Evolutionary conservation across 495 filamentous ascomycete genomes (phyloP).

Genomic region (Parathielavia appendiculata): DNA sequence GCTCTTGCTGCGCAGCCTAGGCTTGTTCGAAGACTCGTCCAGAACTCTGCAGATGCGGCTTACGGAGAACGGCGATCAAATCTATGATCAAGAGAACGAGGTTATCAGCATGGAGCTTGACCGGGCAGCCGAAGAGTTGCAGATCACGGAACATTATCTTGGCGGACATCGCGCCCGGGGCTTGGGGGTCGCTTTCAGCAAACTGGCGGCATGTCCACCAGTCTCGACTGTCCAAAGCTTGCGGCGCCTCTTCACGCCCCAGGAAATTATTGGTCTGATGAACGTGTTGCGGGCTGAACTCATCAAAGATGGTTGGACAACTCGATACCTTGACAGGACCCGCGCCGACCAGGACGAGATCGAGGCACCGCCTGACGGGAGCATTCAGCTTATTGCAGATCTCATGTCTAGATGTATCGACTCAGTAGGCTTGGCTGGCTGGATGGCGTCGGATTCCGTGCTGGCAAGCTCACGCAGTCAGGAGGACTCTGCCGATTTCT

Average conservation of each 20-base stretch:
- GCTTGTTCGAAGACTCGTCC: slow-evolving; percentile 38
- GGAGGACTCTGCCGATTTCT: slow-evolving; percentile 55
- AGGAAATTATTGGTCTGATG: slow-evolving; percentile 67
- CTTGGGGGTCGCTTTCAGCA: slow-evolving; percentile 51
- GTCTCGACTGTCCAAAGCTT: slow-evolving; percentile 55
- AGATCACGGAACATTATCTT: slow-evolving; percentile 48
- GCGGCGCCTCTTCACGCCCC: slow-evolving; percentile 56
- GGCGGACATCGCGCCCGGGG: slow-evolving; percentile 39
- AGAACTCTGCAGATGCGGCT: slow-evolving; percentile 27
- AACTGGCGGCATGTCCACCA: slow-evolving; percentile 60
- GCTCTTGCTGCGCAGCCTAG: slow-evolving; percentile 48
- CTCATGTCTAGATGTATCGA: slow-evolving; percentile 74
- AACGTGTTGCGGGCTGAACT: slow-evolving; percentile 65
- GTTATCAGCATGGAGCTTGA: slow-evolving; percentile 45
- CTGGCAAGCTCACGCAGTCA: slow-evolving; percentile 38
- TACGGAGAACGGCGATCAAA: slow-evolving; percentile 24
- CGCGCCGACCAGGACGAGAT: slow-evolving; percentile 46
- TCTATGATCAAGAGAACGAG: slow-evolving; percentile 32
- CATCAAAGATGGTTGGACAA: slow-evolving; percentile 61
- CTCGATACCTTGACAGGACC: slow-evolving; percentile 53
- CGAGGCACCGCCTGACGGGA: slow-evolving; percentile 51
- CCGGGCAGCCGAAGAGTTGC: slow-evolving; percentile 44
- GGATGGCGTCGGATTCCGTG: slow-evolving; percentile 59
- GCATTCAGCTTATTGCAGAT: slow-evolving; percentile 55
- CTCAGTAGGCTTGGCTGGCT: slow-evolving; percentile 76